phyloP scores from a whole-genome alignment of 1,139 yeast species.

The Sugiyamaella paludigena region DNA sequence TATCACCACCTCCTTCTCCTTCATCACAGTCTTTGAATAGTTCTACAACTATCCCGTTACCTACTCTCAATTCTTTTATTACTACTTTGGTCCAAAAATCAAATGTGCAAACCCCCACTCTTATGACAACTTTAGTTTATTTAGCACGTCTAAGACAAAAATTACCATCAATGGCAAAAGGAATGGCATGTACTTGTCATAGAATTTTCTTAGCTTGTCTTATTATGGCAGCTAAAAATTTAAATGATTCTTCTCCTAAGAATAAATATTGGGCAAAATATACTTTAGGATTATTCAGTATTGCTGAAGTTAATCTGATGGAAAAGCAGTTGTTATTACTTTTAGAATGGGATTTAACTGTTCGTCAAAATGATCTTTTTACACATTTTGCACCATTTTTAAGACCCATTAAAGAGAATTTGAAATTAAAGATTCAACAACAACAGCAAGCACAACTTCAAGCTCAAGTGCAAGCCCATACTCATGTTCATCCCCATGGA shows the following conservation, averaged over 20 bases:
- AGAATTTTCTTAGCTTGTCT: slow-evolving; percentile 85
- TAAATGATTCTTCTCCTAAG: slow-evolving; percentile 90
- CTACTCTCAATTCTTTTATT: slow-evolving; percentile 63
- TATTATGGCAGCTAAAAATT: slow-evolving; percentile 82
- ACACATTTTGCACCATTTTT: slow-evolving; percentile 72
- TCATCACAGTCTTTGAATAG: slow-evolving; percentile 2
- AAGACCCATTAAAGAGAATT: slow-evolving; percentile 56
- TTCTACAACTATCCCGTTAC: slow-evolving; percentile 23
- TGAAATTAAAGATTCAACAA: slow-evolving; percentile 17
- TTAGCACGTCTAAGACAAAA: slow-evolving; percentile 70
- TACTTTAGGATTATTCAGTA: slow-evolving; percentile 74
- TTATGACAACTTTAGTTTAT: slow-evolving; percentile 87
- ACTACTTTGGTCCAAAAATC: slow-evolving; percentile 69
- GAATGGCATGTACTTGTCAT: slow-evolving; percentile 92
- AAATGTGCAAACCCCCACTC: slow-evolving; percentile 91
- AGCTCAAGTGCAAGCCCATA: slow-evolving; percentile 2
- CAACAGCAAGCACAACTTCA: slow-evolving; percentile 1
- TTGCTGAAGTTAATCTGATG: slow-evolving; percentile 83
- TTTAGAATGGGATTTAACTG: slow-evolving; percentile 78
- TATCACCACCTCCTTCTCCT: slow-evolving; percentile 51
- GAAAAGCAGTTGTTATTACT: slow-evolving; percentile 82
- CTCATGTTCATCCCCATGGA: background rate
- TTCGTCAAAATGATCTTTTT: slow-evolving; percentile 66
- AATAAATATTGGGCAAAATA: slow-evolving; percentile 95
- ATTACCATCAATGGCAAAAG: slow-evolving; percentile 85